Conservation (phyloP, 78 protist species). For the Dictyostelium purpureum region DNA sequence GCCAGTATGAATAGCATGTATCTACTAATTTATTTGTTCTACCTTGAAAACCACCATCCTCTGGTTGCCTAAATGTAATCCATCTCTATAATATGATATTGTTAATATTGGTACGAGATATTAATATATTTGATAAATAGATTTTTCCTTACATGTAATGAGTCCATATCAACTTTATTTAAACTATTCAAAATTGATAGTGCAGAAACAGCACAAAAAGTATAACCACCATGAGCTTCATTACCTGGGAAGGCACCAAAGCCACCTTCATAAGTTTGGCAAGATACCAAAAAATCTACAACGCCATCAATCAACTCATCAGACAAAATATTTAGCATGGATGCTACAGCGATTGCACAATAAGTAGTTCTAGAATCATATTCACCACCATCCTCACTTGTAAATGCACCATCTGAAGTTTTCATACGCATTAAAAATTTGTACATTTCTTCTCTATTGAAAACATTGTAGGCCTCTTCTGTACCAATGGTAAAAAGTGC, state of each 20-base stretch:
- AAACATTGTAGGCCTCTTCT: constrained; percentile 37
- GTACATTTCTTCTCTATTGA: constrained; percentile 81
- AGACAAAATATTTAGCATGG: constrained; percentile 34
- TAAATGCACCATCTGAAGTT: constrained; percentile 80
- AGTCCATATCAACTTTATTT: constrained; percentile 53
- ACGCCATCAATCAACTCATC: constrained; percentile 58
- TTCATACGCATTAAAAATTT: constrained; percentile 27
- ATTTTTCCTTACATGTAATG: constrained; percentile 41
- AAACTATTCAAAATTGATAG: constrained; percentile 75
- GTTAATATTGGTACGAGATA: not conserved
- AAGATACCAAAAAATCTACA: constrained; percentile 76
- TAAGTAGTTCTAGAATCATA: constrained; percentile 87
- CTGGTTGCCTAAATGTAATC: constrained; percentile 90
- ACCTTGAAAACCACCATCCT: constrained; percentile 98
- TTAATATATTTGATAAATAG: not conserved
- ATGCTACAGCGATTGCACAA: constrained; percentile 89
- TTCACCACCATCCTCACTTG: constrained; percentile 94
- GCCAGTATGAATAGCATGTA: constrained; percentile 98
- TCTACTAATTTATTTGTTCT: constrained; percentile 99
- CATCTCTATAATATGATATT: constrained; percentile 73
- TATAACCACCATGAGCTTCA: constrained; percentile 99
- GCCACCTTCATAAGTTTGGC: constrained; percentile 99
- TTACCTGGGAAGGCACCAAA: constrained; percentile 91
- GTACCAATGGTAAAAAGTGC: constrained; percentile 82
- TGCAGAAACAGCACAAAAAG: constrained; percentile 97